Evolutionary conservation across 805 yeast species (phyloP).

Genomic region (Barnettozyma botsteinii): DNA sequence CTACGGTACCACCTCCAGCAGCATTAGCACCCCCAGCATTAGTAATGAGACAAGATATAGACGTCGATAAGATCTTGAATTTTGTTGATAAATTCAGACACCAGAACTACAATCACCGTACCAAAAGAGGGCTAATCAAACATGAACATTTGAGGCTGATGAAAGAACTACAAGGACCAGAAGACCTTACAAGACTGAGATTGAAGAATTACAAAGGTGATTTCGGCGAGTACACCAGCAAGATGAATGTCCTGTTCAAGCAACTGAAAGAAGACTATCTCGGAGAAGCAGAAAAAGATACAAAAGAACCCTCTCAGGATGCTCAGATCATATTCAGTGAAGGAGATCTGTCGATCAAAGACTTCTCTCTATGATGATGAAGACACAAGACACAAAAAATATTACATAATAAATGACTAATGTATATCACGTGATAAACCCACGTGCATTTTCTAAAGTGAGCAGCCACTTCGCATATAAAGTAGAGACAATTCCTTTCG

Average conservation of each 20-base stretch:
- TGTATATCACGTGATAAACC: not conserved
- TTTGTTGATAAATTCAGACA: slow-evolving; percentile 11
- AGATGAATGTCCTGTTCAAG: no score
- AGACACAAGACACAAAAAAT: no score
- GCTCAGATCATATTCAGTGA: no score
- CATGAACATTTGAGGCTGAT: slow-evolving; percentile 16
- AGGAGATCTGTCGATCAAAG: no score
- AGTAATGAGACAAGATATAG: slow-evolving; percentile 22
- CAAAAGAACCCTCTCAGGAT: no score
- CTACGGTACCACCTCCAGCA: no score
- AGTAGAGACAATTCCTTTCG: not conserved
- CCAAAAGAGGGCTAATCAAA: slow-evolving; percentile 14
- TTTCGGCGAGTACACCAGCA: slow-evolving; percentile 20
- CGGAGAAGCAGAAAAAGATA: no score
- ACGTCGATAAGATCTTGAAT: slow-evolving; percentile 18
- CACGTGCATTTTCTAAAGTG: slow-evolving; percentile 1
- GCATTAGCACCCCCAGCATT: slow-evolving; percentile 6
- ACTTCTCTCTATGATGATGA: no score
- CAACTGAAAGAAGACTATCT: no score
- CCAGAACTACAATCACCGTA: slow-evolving; percentile 12
- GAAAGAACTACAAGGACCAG: slow-evolving; percentile 10
- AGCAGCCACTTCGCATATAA: not conserved
- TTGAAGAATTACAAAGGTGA: slow-evolving; percentile 26
- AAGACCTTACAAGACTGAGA: slow-evolving; percentile 19
- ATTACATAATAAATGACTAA: not conserved